Conservation (phyloP, 768 basidiomycete genomes). For the Psilocybe cyanescens region DNA sequence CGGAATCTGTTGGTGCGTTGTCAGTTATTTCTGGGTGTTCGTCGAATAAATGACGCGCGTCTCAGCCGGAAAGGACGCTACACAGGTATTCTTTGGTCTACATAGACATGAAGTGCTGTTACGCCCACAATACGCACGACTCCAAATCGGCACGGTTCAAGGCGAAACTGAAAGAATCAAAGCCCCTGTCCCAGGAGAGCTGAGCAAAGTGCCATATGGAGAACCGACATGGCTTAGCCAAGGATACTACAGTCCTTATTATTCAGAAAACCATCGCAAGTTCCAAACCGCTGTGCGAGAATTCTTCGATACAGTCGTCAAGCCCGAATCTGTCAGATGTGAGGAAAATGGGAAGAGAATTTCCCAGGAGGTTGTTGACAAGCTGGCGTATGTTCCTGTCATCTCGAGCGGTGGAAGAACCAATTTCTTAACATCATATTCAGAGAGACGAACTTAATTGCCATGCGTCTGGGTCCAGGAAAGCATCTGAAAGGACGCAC, state of each 20-base stretch:
- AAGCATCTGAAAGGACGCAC: conserved; percentile 82
- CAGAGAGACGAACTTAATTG: conserved; percentile 78
- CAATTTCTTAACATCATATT: background rate
- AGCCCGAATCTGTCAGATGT: conserved; percentile 73
- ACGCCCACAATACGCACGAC: conserved; percentile 33
- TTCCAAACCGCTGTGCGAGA: conserved; percentile 80
- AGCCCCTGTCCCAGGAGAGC: conserved; percentile 28
- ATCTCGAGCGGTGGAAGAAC: background rate
- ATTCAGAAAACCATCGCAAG: conserved; percentile 55
- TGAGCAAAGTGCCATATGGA: conserved; percentile 36
- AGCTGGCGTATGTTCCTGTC: conserved; percentile 64
- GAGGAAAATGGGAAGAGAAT: conserved; percentile 91
- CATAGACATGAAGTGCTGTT: conserved; percentile 36
- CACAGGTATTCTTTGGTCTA: conserved; percentile 34
- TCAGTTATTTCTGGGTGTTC: background rate
- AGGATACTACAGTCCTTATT: conserved; percentile 37
- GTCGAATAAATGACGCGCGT: background rate
- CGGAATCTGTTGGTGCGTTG: conserved; percentile 63
- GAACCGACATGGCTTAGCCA: conserved; percentile 36
- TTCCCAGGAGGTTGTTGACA: conserved; percentile 82
- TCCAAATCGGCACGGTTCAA: conserved; percentile 33
- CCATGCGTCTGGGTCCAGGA: conserved; percentile 91
- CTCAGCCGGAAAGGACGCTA: conserved; percentile 66
- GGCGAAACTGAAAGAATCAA: conserved; percentile 34
- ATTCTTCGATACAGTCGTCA: conserved; percentile 77